Base-by-base conservation (phyloP, 2,329 filamentous ascomycete genomes). In the Diaporthe citriasiana region DNA sequence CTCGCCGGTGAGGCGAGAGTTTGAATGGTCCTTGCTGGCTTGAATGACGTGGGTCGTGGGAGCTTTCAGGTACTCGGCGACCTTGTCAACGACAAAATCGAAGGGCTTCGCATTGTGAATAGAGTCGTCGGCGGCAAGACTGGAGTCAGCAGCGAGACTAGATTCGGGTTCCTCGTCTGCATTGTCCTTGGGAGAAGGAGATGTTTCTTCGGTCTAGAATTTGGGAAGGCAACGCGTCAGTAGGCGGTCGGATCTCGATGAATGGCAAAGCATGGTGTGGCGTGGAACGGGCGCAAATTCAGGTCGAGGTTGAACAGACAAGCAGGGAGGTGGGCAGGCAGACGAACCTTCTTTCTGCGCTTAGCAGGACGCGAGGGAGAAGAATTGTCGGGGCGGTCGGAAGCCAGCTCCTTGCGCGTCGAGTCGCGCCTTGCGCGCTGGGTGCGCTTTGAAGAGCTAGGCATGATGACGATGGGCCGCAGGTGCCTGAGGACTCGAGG, bases 361-460 rank as follows among this genome's bases (percentile, higher is more conserved):
- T 92, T 92, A 15, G 87, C 84, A n/a, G 90, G 90, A 71, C 90
- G 87, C 74, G 87, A 89, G 19, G 90, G 90, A 5, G 90, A 92
- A 35, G 90, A 89, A 60, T 87, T 85, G 56, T 88, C 86, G 66
- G 76, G 78, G 51, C 77, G 77, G 30, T 80, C 79, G 57, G 74
- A 51, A 40, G 70, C 74, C 22, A 78, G 74, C 40, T 83, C 82
- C 73, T 79, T 81, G 76, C 80, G 80, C 75, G 71, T 71, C 73
- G 80, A 77, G 42, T 82, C 81, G 74, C 80, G 78, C 71, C 80
- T 80, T 42, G 78, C 75, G 73, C 82, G 80, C 77, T 81, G 79
- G 2, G 77, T 77, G 55, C 81, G 78, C 77, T 82, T 80, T 65
- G 76, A 76, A 38, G 81, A 80, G 57, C 81, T 79, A 59, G 81